Conservation (phyloP, 768 basidiomycete species). For the Podaxis mareebaensis region DNA sequence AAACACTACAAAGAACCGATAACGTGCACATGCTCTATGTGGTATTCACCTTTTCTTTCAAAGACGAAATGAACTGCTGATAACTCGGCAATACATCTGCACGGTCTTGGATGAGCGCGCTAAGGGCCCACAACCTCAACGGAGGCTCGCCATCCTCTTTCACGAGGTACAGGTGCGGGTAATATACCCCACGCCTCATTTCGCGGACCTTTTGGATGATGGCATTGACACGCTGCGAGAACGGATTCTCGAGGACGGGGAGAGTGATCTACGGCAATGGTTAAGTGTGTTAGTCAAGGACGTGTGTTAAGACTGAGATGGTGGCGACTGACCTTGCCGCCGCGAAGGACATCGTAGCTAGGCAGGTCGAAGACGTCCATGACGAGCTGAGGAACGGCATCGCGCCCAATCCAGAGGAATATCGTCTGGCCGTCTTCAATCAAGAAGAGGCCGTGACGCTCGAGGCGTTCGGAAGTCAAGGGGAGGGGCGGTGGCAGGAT, state of each 20-base stretch:
- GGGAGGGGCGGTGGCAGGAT: conserved; percentile 88
- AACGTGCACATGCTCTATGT: conserved; percentile 19
- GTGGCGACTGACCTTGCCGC: conserved; percentile 75
- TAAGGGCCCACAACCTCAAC: conserved; percentile 92
- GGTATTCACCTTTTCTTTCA: conserved; percentile 83
- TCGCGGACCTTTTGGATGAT: conserved; percentile 94
- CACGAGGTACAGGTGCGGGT: conserved; percentile 92
- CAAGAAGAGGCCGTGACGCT: conserved; percentile 92
- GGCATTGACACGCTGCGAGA: conserved; percentile 94
- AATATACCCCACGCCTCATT: conserved; percentile 89
- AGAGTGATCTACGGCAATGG: conserved; percentile 65
- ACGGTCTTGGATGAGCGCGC: conserved; percentile 92
- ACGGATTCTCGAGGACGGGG: conserved; percentile 88
- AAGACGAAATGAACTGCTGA: conserved; percentile 86
- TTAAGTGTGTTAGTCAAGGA: neutral
- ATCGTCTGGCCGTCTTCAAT: conserved; percentile 98
- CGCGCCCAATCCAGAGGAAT: conserved; percentile 98
- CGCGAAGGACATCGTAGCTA: conserved; percentile 83
- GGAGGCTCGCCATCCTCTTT: conserved; percentile 98
- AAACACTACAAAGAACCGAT: neutral
- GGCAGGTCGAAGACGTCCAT: conserved; percentile 93
- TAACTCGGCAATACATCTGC: conserved; percentile 95
- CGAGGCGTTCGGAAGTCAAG: conserved; percentile 91
- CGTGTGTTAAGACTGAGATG: neutral
- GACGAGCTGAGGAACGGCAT: conserved; percentile 94